Evolutionary conservation across 352 stramenopile species (phyloP).

Genomic region (Phytophthora brassicae): DNA sequence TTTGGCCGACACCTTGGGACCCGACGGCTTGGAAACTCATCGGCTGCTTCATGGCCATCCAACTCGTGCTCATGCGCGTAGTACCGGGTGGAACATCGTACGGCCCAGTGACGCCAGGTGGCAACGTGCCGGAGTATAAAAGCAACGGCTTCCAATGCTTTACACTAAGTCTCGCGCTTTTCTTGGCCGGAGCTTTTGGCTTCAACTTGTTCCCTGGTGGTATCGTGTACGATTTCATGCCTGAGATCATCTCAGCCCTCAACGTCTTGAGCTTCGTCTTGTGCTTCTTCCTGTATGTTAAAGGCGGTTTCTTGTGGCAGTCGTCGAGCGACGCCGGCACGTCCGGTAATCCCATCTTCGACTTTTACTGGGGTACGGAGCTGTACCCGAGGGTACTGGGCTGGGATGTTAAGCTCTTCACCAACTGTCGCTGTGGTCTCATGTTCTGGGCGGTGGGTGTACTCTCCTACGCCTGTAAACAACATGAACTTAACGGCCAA

Average conservation of each 20-base stretch:
- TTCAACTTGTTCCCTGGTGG: conserved; percentile 60
- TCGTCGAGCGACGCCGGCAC: conserved; percentile 92
- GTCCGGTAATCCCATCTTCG: conserved; percentile 91
- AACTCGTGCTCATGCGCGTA: conserved; percentile 90
- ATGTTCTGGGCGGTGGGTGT: conserved; percentile 95
- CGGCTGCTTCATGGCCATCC: conserved; percentile 81
- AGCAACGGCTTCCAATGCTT: conserved; percentile 94
- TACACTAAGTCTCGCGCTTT: conserved; percentile 82
- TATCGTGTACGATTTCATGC: conserved; percentile 89
- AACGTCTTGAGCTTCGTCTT: conserved; percentile 96
- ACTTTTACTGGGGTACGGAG: conserved; percentile 98
- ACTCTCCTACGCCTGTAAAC: conserved; percentile 91
- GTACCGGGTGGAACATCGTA: conserved; percentile 89
- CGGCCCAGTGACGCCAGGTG: conserved; percentile 82
- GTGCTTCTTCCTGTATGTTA: conserved; percentile 91
- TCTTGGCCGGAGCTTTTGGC: conserved; percentile 55
- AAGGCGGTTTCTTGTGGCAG: conserved; percentile 84
- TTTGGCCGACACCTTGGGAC: conserved; percentile 87
- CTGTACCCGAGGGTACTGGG: conserved; percentile 93
- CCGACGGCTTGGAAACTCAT: conserved; percentile 90
- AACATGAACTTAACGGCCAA: conserved; percentile 74
- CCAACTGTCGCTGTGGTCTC: conserved; percentile 96
- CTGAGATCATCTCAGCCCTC: conserved; percentile 87
- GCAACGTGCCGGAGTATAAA: conserved; percentile 91
- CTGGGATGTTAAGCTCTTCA: conserved; percentile 97